Conservation (phyloP, 2,329 filamentous ascomycete species). For the Cytospora piceae region DNA sequence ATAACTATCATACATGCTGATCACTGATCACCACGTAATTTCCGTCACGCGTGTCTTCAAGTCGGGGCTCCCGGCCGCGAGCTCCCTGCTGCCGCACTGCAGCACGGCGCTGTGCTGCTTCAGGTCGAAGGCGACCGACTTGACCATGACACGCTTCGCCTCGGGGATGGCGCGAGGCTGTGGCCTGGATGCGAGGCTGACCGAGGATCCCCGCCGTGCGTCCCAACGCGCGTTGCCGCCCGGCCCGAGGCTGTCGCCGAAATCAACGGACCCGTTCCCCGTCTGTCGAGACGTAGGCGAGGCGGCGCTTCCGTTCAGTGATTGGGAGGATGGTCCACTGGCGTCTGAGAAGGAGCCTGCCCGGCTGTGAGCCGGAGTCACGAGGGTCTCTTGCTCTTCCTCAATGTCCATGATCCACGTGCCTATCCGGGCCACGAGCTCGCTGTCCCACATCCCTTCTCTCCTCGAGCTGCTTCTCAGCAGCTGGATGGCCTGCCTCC, state of each 20-base stretch:
- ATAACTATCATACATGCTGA: neutral
- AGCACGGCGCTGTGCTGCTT: constrained; percentile 54
- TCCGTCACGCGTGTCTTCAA: constrained; percentile 50
- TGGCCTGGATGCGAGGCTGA: constrained; percentile 35
- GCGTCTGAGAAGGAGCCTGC: constrained; percentile 26
- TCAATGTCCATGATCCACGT: constrained; percentile 60
- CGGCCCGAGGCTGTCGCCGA: constrained; percentile 45
- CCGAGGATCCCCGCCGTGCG: constrained; percentile 34
- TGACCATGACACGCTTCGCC: constrained; percentile 59
- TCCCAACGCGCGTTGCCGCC: constrained; percentile 51
- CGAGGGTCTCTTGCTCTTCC: constrained; percentile 47
- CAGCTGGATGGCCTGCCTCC: constrained; percentile 64
- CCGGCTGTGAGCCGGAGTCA: constrained; percentile 37
- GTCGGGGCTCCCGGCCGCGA: constrained; percentile 52
- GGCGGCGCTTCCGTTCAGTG: constrained; percentile 34
- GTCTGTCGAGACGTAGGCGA: constrained; percentile 32
- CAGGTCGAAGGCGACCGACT: constrained; percentile 60
- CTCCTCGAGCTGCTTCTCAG: constrained; percentile 62
- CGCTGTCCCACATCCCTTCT: constrained; percentile 73
- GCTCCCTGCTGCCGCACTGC: constrained; percentile 57
- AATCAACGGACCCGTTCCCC: constrained; percentile 38
- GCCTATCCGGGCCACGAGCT: constrained; percentile 58
- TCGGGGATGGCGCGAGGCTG: constrained; percentile 48
- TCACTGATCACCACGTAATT: constrained; percentile 50
- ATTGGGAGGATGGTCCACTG: constrained; percentile 7